These are phyloP conservation scores for Neurospora discreta DNA, from an alignment of 495 filamentous ascomycete species.

Conservation along the genomic window DNA sequence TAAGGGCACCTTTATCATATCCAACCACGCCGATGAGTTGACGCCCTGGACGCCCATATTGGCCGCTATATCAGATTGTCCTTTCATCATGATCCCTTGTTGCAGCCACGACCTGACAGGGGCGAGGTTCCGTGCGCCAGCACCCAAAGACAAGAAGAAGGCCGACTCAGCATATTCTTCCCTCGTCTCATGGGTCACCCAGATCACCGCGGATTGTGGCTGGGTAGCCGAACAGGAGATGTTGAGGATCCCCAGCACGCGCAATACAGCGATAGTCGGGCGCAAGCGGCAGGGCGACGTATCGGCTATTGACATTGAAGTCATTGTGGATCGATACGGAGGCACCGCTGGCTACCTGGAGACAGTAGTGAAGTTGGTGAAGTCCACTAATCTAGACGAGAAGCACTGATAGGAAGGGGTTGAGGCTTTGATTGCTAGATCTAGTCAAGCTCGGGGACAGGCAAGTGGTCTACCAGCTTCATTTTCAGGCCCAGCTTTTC, in stretches of 20 bases:
- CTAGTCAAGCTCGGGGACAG: conserved; percentile 50
- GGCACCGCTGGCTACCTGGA: conserved; percentile 45
- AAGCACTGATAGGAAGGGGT: neutral
- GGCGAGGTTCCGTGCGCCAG: conserved; percentile 55
- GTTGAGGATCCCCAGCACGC: conserved; percentile 78
- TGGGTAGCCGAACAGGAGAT: conserved; percentile 70
- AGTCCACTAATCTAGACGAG: conserved; percentile 5
- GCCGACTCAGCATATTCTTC: conserved; percentile 56
- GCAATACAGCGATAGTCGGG: conserved; percentile 74
- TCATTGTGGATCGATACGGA: conserved; percentile 38
- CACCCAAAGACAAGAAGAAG: conserved; percentile 41
- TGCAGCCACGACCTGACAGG: conserved; percentile 85
- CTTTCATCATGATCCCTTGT: conserved; percentile 89
- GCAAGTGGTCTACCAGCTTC: conserved; percentile 72
- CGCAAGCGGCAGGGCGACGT: conserved; percentile 22
- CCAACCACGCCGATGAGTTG: conserved; percentile 92
- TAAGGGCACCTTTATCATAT: conserved; percentile 77
- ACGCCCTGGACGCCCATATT: conserved; percentile 93
- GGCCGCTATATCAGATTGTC: conserved; percentile 57
- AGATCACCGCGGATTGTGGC: conserved; percentile 56
- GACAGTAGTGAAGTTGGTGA: conserved; percentile 41
- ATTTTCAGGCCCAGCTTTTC: conserved; percentile 59
- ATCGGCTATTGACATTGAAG: conserved; percentile 21
- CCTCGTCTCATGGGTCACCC: conserved; percentile 57
- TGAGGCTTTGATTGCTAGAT: neutral